Conservation (phyloP, 305 asterid genomes). For the Fraxinus ornus region DNA sequence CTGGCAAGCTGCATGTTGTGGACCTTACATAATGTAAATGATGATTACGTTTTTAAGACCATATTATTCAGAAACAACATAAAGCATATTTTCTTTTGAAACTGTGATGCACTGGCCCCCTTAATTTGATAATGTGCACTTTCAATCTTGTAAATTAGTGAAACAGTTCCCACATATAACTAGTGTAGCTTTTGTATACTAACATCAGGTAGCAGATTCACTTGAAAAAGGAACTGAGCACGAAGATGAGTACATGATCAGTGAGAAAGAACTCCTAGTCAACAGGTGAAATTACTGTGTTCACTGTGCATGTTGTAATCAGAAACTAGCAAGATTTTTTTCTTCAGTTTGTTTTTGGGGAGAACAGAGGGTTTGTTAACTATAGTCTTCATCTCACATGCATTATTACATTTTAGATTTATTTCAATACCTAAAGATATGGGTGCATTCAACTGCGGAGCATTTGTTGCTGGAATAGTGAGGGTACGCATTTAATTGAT, state of each 20-base stretch:
- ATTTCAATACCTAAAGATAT: constrained; percentile 84
- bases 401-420: constrained; percentile 42
- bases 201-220: constrained; percentile 85
- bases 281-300: constrained; percentile 53
- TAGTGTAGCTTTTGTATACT: constrained; percentile 5
- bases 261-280: constrained; percentile 94
- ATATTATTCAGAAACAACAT: not conserved
- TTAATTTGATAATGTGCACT: not conserved
- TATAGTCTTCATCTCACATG: constrained; percentile 15
- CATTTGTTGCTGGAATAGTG: constrained; percentile 95
- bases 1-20: not conserved
- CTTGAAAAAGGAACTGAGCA: constrained; percentile 98
- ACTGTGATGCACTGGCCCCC: not conserved
- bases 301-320: not conserved
- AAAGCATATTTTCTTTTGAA: not conserved
- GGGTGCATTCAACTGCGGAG: constrained; percentile 98
- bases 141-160: not conserved
- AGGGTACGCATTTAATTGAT: constrained; percentile 46
- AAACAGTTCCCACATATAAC: not conserved
- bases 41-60: not conserved
- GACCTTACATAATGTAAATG: not conserved
- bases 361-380: not conserved
- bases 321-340: not conserved
- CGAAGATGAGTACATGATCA: constrained; percentile 97
- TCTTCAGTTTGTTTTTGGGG: not conserved